Conservation (phyloP, 352 stramenopile genomes). For the Phytophthora uliginosa region DNA sequence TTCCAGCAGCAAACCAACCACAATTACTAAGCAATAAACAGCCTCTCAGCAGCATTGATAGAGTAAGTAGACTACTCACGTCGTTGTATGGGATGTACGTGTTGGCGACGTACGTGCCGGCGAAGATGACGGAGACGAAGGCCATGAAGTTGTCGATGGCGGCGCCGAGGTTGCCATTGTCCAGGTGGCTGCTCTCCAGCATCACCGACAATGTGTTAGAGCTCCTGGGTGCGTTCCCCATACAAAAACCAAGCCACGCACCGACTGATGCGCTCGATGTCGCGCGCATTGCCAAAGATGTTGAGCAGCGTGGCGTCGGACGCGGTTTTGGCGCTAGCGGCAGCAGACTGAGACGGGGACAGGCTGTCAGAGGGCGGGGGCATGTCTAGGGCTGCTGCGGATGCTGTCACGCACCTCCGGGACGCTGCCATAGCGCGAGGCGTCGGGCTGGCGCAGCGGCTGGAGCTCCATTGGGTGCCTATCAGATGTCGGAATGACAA, state of each 20-base stretch:
- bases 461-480: slow-evolving; percentile 45
- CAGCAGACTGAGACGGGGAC: slow-evolving; percentile 12
- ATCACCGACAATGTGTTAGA: neutral
- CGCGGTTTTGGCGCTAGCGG: slow-evolving; percentile 23
- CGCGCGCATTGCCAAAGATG: slow-evolving; percentile 34
- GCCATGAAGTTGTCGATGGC: slow-evolving; percentile 73
- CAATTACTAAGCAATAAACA: neutral
- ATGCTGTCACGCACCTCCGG: slow-evolving; percentile 16
- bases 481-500: slow-evolving; percentile 10
- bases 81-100: slow-evolving; percentile 78
- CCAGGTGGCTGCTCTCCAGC: slow-evolving; percentile 60
- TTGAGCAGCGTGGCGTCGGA: slow-evolving; percentile 23
- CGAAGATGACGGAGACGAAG: slow-evolving; percentile 66
- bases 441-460: slow-evolving; percentile 31
- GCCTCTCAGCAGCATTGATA: neutral
- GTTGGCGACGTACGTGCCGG: slow-evolving; percentile 76
- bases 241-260: slow-evolving; percentile 15
- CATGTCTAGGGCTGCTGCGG: neutral
- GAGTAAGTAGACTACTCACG: slow-evolving; percentile 36
- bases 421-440: slow-evolving; percentile 45
- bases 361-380: neutral
- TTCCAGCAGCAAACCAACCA: slow-evolving; percentile 6
- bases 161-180: slow-evolving; percentile 82
- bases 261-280: slow-evolving; percentile 51
- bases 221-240: neutral